Conservation (phyloP, 768 basidiomycete genomes). For the Amanita molliuscula region DNA sequence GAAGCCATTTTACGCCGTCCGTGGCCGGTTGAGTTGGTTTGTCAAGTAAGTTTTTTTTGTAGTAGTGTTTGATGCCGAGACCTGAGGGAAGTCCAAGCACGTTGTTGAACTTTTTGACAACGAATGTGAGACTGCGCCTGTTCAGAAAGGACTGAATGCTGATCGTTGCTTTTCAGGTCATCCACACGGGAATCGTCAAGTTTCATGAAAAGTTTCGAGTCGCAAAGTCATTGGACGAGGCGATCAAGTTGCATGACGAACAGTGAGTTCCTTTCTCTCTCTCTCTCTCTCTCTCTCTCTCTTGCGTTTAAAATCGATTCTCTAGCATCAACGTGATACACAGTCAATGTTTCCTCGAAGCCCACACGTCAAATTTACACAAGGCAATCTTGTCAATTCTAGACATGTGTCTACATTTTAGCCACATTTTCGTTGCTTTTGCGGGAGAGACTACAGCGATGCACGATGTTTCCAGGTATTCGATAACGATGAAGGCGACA, state of each 20-base stretch:
- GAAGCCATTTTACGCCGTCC: constrained; percentile 68
- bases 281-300: neutral
- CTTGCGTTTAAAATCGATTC: constrained; percentile 1
- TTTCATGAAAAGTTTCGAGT: constrained; percentile 48
- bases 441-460: constrained; percentile 50
- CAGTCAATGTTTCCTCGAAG: constrained; percentile 45
- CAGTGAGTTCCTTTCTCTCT: constrained; percentile 41
- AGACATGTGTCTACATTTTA: constrained; percentile 67
- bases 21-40: constrained; percentile 76
- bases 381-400: constrained; percentile 59
- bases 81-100: constrained; percentile 27
- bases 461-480: constrained; percentile 44
- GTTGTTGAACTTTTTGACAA: constrained; percentile 61
- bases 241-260: constrained; percentile 57
- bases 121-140: constrained; percentile 38
- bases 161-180: constrained; percentile 34
- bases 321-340: constrained; percentile 51
- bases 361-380: constrained; percentile 53
- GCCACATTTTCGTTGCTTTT: constrained; percentile 48
- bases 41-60: constrained; percentile 60
- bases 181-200: constrained; percentile 48
- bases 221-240: constrained; percentile 64
- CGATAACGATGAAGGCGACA: constrained; percentile 46
- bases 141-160: neutral
- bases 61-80: neutral